Percentiles rank a stretch among this genome's conserved stretches.
These are phyloP conservation scores for Schizosaccharomyces versatilis DNA, from an alignment of 1,139 yeast genomes.

Conservation along the genomic window DNA sequence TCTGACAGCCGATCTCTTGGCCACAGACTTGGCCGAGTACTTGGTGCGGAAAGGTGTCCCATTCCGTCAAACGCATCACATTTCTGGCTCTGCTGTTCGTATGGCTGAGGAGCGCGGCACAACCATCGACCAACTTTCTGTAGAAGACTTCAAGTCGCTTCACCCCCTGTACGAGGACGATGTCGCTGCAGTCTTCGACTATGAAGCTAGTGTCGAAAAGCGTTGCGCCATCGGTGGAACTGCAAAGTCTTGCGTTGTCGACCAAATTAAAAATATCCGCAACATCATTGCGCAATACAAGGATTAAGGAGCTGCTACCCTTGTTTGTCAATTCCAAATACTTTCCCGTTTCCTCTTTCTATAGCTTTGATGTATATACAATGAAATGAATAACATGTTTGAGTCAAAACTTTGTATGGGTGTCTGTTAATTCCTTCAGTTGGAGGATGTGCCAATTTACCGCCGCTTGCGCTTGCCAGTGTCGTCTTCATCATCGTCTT, in stretches of 20 bases:
- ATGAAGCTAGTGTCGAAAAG: conserved; percentile 87
- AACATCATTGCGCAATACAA: background rate
- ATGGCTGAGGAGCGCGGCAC: conserved; percentile 59
- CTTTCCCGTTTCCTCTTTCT: too few relatives aligned
- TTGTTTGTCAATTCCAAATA: too few relatives aligned
- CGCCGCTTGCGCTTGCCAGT: background rate
- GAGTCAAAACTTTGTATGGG: too few relatives aligned
- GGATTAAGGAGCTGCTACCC: background rate
- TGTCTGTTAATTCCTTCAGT: too few relatives aligned
- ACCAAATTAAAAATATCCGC: conserved; percentile 32
- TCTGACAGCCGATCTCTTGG: conserved; percentile 94
- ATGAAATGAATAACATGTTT: too few relatives aligned
- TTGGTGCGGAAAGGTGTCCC: conserved; percentile 95
- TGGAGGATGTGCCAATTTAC: too few relatives aligned
- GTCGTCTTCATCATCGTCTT: background rate
- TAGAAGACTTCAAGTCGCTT: conserved; percentile 56
- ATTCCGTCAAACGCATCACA: conserved; percentile 95
- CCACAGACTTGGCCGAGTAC: conserved; percentile 94
- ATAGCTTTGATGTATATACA: too few relatives aligned
- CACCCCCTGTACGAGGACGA: conserved; percentile 64
- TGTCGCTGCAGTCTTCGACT: conserved; percentile 64
- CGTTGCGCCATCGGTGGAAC: conserved; percentile 95
- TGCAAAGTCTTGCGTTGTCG: conserved; percentile 66
- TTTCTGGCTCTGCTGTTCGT: conserved; percentile 92
- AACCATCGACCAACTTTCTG: conserved; percentile 57